phyloP scores from a whole-genome alignment of 1,139 yeast species.

The Zygosaccharomyces sapae region DNA sequence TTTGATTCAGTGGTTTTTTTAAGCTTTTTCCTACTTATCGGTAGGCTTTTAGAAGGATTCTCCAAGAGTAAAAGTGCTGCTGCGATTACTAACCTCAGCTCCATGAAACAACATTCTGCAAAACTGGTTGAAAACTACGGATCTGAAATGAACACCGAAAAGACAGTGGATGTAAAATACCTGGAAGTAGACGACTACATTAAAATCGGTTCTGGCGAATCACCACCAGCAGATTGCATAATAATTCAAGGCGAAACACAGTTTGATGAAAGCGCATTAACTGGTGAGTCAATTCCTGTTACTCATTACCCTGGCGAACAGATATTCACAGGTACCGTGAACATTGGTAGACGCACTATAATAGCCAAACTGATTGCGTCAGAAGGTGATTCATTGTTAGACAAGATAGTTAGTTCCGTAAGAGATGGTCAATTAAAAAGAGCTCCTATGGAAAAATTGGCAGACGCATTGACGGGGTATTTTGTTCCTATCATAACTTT shows the following conservation, averaged over 20 bases:
- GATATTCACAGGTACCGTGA: slow-evolving; percentile 68
- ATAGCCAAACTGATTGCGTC: slow-evolving; percentile 56
- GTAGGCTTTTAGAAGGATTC: slow-evolving; percentile 61
- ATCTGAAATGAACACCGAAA: slow-evolving; percentile 33
- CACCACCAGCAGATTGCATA: slow-evolving; percentile 70
- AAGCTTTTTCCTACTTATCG: slow-evolving; percentile 65
- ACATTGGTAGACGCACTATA: slow-evolving; percentile 52
- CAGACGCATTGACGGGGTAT: slow-evolving; percentile 65
- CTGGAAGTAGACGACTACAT: slow-evolving; percentile 64
- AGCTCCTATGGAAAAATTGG: slow-evolving; percentile 71
- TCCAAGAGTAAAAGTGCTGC: slow-evolving; percentile 66
- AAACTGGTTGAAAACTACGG: slow-evolving; percentile 42
- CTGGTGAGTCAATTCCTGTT: slow-evolving; percentile 62
- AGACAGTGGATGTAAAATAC: slow-evolving; percentile 45
- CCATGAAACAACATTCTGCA: slow-evolving; percentile 50
- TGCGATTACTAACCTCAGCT: slow-evolving; percentile 53
- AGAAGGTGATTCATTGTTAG: slow-evolving; percentile 63
- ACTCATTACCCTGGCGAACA: slow-evolving; percentile 53
- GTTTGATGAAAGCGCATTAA: slow-evolving; percentile 73
- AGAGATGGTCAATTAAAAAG: slow-evolving; percentile 69
- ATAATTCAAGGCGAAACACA: slow-evolving; percentile 53
- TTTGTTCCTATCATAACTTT: slow-evolving; percentile 68
- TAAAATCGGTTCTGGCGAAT: slow-evolving; percentile 58
- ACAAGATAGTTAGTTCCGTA: slow-evolving; percentile 65
- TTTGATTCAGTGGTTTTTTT: slow-evolving; percentile 77